Evolutionary conservation across 768 basidiomycete genomes (phyloP), one percentile per base, ranked within the genome.

Genomic region (Glaciozyma antarctica): DNA sequence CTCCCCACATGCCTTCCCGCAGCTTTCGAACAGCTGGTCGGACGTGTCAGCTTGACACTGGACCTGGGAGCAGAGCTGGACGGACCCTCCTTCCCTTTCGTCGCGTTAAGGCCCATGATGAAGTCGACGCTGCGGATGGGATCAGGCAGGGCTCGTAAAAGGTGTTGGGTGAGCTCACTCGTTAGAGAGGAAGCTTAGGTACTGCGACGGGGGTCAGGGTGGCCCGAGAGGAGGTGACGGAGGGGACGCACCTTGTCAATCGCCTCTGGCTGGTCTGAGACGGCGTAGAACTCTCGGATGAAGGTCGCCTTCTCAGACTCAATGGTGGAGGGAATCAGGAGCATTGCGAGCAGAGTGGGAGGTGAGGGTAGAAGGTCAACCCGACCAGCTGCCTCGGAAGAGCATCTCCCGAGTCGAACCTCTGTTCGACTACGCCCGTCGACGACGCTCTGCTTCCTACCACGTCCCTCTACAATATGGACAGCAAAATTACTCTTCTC

Each of bases 1-100:
- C 67, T 16, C 63, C 63, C 67, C 67, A 68, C 67, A 68, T 68
- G 32, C 26, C 61, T 19, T 68, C 63, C 2, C 67, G 22, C n/a
- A 68, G 64, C 63, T 68, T 61, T 5, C 63, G 56, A 30, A 68
- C 67, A 0, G 67, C 67, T 64, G 60, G 24, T 8, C 0, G 16
- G 17, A 24, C 13, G 49, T 6, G 6, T 51, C 22, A 24, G 49
- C n/a, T n/a, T 3, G 16, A 48, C 3, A 24, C 13, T 12, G n/a
- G 49, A 26, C 49, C n/a, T 15, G 21, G 24, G 49, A 24, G 49
- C n/a, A 26, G 24, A 22, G 15, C 16, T 8, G 0, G 24, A 48
- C 57, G 34, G 17, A 60, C 66, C 62, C 10, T 26, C 59, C 6
- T 19, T 24, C 3, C 67, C 67, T 3, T 53, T 26, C 49, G 64